Conservation (phyloP, 306 rosid species). For the Pyrus betulifolia region DNA sequence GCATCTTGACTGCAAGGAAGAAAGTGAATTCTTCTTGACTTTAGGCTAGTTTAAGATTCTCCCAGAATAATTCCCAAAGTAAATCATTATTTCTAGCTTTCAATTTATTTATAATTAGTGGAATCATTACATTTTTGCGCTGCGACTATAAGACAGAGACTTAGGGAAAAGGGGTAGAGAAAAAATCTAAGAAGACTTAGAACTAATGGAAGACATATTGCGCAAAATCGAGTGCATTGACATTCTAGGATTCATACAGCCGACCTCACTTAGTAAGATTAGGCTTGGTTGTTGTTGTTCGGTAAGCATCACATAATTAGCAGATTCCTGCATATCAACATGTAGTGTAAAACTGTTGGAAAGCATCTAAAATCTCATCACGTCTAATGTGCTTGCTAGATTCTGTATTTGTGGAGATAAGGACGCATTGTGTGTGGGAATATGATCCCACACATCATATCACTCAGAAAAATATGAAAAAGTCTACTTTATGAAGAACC, state of each 20-base stretch:
- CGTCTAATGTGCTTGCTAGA: neutral
- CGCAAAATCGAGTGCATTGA: no score
- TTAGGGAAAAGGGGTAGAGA: no score
- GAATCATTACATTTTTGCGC: neutral
- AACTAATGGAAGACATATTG: no score
- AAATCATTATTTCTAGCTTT: neutral
- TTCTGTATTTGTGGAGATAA: neutral
- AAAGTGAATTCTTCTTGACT: neutral
- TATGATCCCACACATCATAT: conserved; percentile 5
- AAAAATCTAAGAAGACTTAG: no score
- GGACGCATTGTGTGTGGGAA: neutral
- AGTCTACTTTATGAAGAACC: neutral
- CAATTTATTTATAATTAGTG: neutral
- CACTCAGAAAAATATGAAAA: neutral
- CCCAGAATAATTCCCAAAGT: neutral
- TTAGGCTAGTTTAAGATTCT: neutral
- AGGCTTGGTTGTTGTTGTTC: no score
- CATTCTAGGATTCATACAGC: no score
- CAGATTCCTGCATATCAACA: neutral
- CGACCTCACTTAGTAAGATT: no score
- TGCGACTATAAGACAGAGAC: no score
- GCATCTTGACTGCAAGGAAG: neutral
- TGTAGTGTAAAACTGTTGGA: neutral
- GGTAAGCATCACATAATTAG: neutral
- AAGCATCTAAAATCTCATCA: neutral